phyloP scores from a whole-genome alignment of 1,284 basidiomycete genomes.

The Microbotryomycetes sp. region DNA sequence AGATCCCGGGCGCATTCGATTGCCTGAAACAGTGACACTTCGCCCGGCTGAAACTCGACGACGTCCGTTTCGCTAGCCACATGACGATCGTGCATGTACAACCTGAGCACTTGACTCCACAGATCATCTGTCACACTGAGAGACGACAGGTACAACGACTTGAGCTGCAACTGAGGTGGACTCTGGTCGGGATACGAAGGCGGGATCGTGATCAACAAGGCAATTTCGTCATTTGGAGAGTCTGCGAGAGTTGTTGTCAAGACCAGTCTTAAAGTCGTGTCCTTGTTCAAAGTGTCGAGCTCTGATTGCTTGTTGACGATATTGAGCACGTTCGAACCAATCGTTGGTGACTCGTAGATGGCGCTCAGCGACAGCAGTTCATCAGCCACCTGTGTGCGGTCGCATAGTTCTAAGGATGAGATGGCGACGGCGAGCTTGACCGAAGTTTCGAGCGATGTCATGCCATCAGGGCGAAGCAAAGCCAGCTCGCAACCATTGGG shows the following conservation, averaged over 20 bases:
- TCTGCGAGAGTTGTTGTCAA: neutral
- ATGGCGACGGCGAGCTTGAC: slow-evolving; percentile 15
- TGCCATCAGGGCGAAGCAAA: neutral
- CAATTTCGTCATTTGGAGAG: slow-evolving; percentile 9
- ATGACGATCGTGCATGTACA: slow-evolving; percentile 21
- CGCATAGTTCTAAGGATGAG: slow-evolving; percentile 10
- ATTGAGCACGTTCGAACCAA: neutral
- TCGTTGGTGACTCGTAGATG: slow-evolving; percentile 15
- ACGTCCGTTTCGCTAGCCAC: neutral
- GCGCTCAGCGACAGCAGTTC: slow-evolving; percentile 21
- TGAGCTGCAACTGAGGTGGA: slow-evolving; percentile 25
- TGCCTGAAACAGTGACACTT: slow-evolving; percentile 26
- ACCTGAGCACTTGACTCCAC: slow-evolving; percentile 16
- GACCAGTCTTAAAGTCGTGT: neutral
- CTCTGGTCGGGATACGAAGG: slow-evolving; percentile 13
- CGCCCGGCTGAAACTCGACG: slow-evolving; percentile 18
- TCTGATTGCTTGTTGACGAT: neutral
- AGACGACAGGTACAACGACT: slow-evolving; percentile 20
- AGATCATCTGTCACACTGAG: slow-evolving; percentile 15
- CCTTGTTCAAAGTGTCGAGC: neutral
- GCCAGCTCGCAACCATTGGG: neutral
- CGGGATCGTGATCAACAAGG: slow-evolving; percentile 27
- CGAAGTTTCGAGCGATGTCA: neutral
- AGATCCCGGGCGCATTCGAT: slow-evolving; percentile 21
- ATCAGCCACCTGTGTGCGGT: slow-evolving; percentile 13